phyloP scores from a whole-genome alignment of 1,284 basidiomycete species.

The Austroboletus novae-zelandiae region DNA sequence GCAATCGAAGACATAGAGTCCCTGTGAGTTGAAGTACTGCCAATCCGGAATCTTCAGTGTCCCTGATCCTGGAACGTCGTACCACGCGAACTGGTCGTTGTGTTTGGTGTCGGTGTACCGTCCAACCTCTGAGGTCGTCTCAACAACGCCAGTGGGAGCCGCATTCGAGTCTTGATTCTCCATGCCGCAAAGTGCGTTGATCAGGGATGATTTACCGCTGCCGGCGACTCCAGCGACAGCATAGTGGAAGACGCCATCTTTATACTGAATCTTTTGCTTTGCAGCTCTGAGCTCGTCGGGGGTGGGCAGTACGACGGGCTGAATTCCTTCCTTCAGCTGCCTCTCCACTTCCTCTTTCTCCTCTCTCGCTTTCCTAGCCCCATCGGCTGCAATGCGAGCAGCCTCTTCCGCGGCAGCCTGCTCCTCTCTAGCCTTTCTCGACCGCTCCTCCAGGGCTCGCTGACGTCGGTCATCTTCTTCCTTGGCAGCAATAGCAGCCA shows the following conservation, averaged over 20 bases:
- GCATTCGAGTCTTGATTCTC: conserved; percentile 25
- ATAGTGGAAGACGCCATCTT: neutral
- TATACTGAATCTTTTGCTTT: conserved; percentile 26
- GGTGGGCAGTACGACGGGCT: conserved; percentile 31
- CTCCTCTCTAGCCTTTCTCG: conserved; percentile 14
- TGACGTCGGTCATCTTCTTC: conserved; percentile 26
- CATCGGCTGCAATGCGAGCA: conserved; percentile 25
- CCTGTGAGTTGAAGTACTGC: conserved; percentile 27
- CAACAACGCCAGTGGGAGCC: conserved; percentile 32
- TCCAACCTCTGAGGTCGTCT: conserved; percentile 26
- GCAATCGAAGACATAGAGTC: conserved; percentile 16
- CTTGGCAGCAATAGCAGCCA: conserved; percentile 25
- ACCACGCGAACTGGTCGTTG: conserved; percentile 30
- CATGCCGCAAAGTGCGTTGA: conserved; percentile 35
- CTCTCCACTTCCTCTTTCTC: conserved; percentile 21
- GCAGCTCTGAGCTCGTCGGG: conserved; percentile 22
- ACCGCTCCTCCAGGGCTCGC: conserved; percentile 23
- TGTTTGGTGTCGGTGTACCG: conserved; percentile 27
- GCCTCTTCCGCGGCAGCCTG: conserved; percentile 26
- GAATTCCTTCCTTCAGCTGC: conserved; percentile 26
- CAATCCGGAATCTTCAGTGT: conserved; percentile 26
- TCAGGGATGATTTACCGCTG: conserved; percentile 38
- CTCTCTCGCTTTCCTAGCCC: conserved; percentile 19
- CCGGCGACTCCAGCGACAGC: conserved; percentile 30
- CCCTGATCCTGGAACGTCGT: conserved; percentile 37